Evolutionary conservation across 106 monocot genomes (phyloP).

Genomic region (Apostasia shenzhenica): DNA sequence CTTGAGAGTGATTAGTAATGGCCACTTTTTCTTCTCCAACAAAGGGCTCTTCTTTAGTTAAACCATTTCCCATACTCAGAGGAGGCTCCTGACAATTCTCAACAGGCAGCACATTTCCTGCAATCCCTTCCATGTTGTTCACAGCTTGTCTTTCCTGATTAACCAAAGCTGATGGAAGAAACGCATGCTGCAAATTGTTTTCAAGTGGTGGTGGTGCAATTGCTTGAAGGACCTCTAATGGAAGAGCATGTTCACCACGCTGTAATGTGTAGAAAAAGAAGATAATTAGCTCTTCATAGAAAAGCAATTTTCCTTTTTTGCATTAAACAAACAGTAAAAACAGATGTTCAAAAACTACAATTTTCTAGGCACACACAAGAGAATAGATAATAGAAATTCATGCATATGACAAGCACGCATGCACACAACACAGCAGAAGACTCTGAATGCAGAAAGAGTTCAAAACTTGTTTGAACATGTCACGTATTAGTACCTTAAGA

Average conservation of each 20-base stretch:
- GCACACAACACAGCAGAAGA: background rate
- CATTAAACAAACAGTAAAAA: background rate
- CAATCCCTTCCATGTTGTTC: conserved; percentile 36
- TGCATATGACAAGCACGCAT: background rate
- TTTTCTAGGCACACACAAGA: background rate
- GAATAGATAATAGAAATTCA: background rate
- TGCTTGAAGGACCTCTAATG: conserved; percentile 71
- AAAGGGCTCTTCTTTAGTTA: conserved; percentile 39
- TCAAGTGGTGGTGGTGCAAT: conserved; percentile 70
- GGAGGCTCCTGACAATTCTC: conserved; percentile 21
- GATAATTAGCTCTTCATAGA: background rate
- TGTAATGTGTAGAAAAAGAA: conserved; percentile 11
- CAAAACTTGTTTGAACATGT: no score
- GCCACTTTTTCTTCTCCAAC: conserved; percentile 39
- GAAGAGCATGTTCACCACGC: conserved; percentile 78
- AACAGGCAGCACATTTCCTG: conserved; percentile 24
- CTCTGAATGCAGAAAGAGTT: background rate
- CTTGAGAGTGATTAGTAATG: conserved; percentile 1
- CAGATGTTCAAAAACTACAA: background rate
- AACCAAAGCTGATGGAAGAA: conserved; percentile 6
- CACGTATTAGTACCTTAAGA: conserved; percentile 54
- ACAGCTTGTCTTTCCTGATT: conserved; percentile 28
- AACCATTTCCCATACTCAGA: conserved; percentile 21
- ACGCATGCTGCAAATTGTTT: conserved; percentile 27
- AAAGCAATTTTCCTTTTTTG: background rate